A percentile compares a stretch with the other conserved stretches of the same genome.
phyloP scores from a whole-genome alignment of 2,329 filamentous ascomycete genomes.

The Davidsoniella eucalypti region DNA sequence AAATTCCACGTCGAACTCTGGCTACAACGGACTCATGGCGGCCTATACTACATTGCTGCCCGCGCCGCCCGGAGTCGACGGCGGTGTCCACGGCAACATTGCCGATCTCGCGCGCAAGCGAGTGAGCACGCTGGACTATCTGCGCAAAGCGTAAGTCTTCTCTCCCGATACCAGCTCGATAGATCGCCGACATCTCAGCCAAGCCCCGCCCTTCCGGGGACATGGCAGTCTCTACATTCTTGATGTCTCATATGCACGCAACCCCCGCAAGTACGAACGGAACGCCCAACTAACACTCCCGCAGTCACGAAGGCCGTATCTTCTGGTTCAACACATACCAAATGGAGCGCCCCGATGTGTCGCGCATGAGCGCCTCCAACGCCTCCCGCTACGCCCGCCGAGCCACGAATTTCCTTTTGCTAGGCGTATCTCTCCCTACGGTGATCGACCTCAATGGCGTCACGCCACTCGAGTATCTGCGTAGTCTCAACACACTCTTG shows the following conservation, averaged over 20 bases:
- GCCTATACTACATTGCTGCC: conserved; percentile 5
- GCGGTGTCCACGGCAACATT: conserved; percentile 44
- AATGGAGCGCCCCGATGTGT: conserved; percentile 68
- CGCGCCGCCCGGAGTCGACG: conserved; percentile 23
- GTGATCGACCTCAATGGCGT: conserved; percentile 76
- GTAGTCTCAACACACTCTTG: conserved; percentile 68
- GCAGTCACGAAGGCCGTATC: conserved; percentile 75
- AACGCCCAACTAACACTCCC: not conserved
- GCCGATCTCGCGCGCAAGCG: conserved; percentile 80
- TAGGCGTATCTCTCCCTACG: conserved; percentile 79
- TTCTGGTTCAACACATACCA: conserved; percentile 98
- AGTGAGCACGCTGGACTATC: conserved; percentile 84
- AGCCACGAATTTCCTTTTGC: conserved; percentile 82
- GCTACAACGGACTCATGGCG: conserved; percentile 7
- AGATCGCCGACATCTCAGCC: no score
- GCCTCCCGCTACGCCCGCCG: conserved; percentile 69
- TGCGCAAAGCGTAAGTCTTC: conserved; percentile 66
- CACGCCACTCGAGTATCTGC: conserved; percentile 70
- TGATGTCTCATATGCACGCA: not conserved
- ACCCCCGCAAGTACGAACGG: not conserved
- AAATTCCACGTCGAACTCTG: not conserved
- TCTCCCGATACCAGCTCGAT: not conserved
- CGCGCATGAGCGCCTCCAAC: conserved; percentile 73
- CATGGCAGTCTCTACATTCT: not conserved
- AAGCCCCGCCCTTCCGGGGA: not conserved